phyloP scores from a whole-genome alignment of 208 protist species.

The Borovskyia barvae region DNA sequence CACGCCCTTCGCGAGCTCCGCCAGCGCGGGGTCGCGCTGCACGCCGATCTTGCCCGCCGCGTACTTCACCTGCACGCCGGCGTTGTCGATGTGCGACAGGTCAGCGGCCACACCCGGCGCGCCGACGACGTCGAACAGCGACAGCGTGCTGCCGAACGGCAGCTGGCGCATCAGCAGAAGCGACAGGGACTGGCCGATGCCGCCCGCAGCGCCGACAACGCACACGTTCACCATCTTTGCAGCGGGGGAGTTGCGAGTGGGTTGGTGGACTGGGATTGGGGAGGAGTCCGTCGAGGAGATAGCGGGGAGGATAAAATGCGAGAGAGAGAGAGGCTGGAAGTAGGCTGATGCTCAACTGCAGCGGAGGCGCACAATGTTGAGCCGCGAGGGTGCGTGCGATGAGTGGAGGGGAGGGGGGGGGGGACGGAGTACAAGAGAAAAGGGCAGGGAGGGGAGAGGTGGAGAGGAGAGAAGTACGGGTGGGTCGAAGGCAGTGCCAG shows the following conservation, averaged over 20 bases:
- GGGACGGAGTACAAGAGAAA: not conserved
- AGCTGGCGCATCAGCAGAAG: constrained; percentile 79
- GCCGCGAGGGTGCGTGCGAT: not conserved
- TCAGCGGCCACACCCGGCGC: constrained; percentile 94
- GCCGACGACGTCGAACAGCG: constrained; percentile 89
- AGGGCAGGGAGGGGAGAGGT: not conserved
- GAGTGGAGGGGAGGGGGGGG: not conserved
- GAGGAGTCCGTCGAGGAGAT: too few species aligned
- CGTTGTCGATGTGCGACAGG: constrained; percentile 89
- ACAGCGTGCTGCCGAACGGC: constrained; percentile 82
- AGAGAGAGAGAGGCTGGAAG: not conserved
- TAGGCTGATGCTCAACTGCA: not conserved
- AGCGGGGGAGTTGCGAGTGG: not conserved
- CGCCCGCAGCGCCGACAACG: constrained; percentile 86
- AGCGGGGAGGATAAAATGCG: too few species aligned
- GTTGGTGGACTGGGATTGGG: too few species aligned
- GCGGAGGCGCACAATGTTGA: not conserved
- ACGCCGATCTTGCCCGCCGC: constrained; percentile 67
- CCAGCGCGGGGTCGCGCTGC: constrained; percentile 66
- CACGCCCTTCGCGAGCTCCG: constrained; percentile 67
- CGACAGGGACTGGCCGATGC: constrained; percentile 88
- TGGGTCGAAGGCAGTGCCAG: not conserved
- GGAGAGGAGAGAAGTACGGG: not conserved
- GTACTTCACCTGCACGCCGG: constrained; percentile 74
- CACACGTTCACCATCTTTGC: constrained; percentile 80